phyloP scores from a whole-genome alignment of 2,329 filamentous ascomycete species.

The Scytalidium lignicola region DNA sequence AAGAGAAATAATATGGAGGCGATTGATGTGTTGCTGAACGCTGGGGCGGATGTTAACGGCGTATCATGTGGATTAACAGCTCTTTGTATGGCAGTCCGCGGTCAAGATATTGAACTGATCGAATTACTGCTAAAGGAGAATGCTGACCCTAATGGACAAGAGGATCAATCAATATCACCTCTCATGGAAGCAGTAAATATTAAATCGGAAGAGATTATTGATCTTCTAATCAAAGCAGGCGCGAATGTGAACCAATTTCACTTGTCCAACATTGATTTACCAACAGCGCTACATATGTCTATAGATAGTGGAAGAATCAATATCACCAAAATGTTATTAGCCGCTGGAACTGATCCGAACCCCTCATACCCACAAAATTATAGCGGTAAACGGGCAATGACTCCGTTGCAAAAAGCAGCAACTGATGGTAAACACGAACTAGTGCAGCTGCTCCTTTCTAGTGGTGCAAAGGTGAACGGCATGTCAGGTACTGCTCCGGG shows the following conservation, averaged over 20 bases:
- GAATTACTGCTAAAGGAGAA: not conserved
- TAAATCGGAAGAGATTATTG: not conserved
- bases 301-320: not conserved
- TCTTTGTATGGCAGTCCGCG: not conserved
- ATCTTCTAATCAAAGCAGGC: slow-evolving; percentile 1
- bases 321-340: not conserved
- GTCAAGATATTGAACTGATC: not conserved
- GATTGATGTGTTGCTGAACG: not conserved
- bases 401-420: slow-evolving; percentile 4
- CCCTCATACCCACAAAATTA: not conserved
- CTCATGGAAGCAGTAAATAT: not conserved
- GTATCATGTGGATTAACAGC: not conserved
- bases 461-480: slow-evolving; percentile 10
- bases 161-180: no score
- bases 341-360: not conserved
- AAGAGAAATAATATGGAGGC: not conserved
- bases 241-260: not conserved
- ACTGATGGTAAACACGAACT: slow-evolving; percentile 1
- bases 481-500: no score
- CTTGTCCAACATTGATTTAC: not conserved
- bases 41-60: slow-evolving; percentile 2
- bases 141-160: not conserved
- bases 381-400: not conserved
- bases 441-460: slow-evolving; percentile 1
- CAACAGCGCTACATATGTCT: not conserved